phyloP scores from a whole-genome alignment of 2,329 filamentous ascomycete species.

The Alternaria novae-zelandiae region DNA sequence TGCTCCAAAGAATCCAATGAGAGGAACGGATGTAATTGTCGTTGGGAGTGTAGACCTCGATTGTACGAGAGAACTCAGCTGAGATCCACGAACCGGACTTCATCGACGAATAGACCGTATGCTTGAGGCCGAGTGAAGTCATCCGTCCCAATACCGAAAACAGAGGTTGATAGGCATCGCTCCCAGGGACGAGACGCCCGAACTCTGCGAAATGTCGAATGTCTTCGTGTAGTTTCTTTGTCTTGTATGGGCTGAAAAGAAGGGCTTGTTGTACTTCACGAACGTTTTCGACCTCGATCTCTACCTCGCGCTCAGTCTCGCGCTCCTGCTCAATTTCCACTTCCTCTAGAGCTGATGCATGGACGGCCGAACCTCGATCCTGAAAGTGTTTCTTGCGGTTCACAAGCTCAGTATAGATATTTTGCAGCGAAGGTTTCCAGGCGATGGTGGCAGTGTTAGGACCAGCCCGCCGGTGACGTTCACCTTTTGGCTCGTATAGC shows the following conservation, averaged over 20 bases:
- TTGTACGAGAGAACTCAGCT: constrained; percentile 57
- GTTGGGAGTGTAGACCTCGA: constrained; percentile 47
- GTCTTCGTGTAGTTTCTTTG: constrained; percentile 56
- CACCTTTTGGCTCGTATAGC: constrained; percentile 58
- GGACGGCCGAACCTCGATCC: constrained; percentile 53
- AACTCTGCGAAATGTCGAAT: constrained; percentile 56
- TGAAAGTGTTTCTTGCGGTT: constrained; percentile 47
- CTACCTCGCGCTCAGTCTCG: constrained; percentile 63
- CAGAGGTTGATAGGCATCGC: constrained; percentile 49
- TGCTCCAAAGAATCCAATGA: constrained; percentile 68
- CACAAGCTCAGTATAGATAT: constrained; percentile 47
- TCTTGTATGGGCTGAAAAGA: constrained; percentile 50
- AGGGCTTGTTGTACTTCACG: constrained; percentile 60
- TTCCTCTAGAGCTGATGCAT: constrained; percentile 64
- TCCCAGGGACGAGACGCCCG: constrained; percentile 51
- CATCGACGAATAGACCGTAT: constrained; percentile 20
- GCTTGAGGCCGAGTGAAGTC: constrained; percentile 49
- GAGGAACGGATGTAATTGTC: constrained; percentile 58
- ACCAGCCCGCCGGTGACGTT: constrained; percentile 3
- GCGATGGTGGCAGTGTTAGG: constrained; percentile 18
- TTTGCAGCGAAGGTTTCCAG: constrained; percentile 29
- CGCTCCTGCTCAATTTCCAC: constrained; percentile 59
- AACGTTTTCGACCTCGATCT: constrained; percentile 63
- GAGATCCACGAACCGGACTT: constrained; percentile 49
- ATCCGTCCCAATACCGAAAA: constrained; percentile 50